Conservation (phyloP, 192 early-diverging fungal species). For the Coemansia sp. region DNA sequence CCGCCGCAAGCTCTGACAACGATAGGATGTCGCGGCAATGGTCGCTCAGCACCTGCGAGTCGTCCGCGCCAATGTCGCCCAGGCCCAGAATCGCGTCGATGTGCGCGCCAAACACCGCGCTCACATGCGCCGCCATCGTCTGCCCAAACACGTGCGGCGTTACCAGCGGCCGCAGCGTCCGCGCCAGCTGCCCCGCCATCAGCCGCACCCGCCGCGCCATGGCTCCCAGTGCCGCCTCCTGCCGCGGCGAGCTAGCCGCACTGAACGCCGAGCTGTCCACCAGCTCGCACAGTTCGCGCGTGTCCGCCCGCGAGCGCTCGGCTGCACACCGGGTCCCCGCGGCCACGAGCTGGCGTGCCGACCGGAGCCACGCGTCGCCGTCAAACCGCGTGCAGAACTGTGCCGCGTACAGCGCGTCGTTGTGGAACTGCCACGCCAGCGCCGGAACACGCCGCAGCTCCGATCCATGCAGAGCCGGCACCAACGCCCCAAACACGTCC, state of each 20-base stretch:
- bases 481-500: conserved; percentile 15
- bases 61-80: conserved; percentile 29
- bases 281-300: conserved; percentile 10
- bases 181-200: conserved; percentile 14
- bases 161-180: conserved; percentile 13
- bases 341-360: conserved; percentile 1
- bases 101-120: conserved; percentile 18
- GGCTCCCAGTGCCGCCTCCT: conserved; percentile 1
- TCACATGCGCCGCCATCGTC: conserved; percentile 9
- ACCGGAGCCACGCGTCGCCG: conserved; percentile 2
- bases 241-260: background rate
- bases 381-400: conserved; percentile 5
- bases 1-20: background rate
- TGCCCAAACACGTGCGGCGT: conserved; percentile 21
- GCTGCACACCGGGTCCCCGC: conserved; percentile 1
- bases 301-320: background rate
- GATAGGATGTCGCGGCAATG: conserved; percentile 12
- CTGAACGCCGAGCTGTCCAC: conserved; percentile 1
- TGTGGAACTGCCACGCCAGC: conserved; percentile 35
- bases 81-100: conserved; percentile 11
- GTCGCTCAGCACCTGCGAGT: conserved; percentile 37
- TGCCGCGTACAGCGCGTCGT: conserved; percentile 42
- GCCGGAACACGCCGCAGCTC: conserved; percentile 22
- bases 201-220: conserved; percentile 7
- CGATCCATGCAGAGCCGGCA: conserved; percentile 14